Evolutionary conservation across 768 basidiomycete species (phyloP), one percentile per base, ranked within the genome.

Genomic region (Serendipita vermifera): DNA sequence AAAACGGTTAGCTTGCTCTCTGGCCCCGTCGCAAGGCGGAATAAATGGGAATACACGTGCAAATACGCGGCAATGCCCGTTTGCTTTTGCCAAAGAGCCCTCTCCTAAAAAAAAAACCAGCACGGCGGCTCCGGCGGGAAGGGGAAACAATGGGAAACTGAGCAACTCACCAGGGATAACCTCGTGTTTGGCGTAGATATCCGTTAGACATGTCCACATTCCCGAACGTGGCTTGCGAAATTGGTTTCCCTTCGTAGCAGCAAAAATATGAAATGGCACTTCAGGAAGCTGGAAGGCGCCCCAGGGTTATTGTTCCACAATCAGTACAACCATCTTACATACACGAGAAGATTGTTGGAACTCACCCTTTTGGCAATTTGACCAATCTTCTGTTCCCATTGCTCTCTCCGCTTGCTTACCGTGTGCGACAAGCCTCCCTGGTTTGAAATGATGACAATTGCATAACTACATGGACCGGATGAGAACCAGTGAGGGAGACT

Each of bases 151-250:
- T 3, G 39, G 56, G 14, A 2, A 58, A 55, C 11, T 14, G 33
- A 1, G 6, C 4, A 4, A 60, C 75, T 5, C 54, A 85, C 90
- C 85, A 62, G 94, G 85, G 14, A 72, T 66, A 4, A 83, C 68
- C 9, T 77, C 75, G 32, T 79, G 76, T 57, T 76, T 69, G 4
- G 66, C 67, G 62, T 82, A 87, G 33, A 87, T 72, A 2, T 71
- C 72, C 61, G 82, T 77, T 41, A 93, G 68, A 59, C 82, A 81
- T 57, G 77, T 72, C 82, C 84, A 94, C 77, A 93, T 90, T 2
- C 89, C 89, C 9, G 79, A 80, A 73, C 87, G 83, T 3, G 92
- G 92, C 67, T 96, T 96, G 14, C 92, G 73, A 62, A 78, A 88
- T 31, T 74, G 74, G 62, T 94, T 90, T 60, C 75, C 80, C 3